These are phyloP conservation scores for Trypanosoma melophagium DNA, from an alignment of 208 protist genomes.

Conservation along the genomic window DNA sequence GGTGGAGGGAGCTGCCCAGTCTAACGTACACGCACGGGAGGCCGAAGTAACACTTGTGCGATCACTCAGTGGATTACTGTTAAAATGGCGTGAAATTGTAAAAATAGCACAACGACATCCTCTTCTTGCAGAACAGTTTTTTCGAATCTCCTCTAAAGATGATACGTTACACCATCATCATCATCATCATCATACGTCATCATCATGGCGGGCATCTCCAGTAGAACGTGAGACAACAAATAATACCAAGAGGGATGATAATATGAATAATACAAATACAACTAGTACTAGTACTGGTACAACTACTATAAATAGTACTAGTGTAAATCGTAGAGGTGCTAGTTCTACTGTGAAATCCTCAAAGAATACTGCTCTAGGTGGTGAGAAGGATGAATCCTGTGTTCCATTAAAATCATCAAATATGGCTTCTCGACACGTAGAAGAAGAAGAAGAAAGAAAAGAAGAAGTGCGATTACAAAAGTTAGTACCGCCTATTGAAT, in stretches of 20 bases:
- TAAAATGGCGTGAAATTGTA: conserved; percentile 14
- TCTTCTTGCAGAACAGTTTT: conserved; percentile 3
- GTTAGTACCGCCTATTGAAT: conserved; percentile 5
- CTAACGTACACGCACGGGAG: not conserved
- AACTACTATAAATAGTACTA: not conserved
- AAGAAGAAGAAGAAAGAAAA: not conserved
- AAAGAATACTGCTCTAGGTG: not conserved
- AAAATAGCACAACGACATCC: conserved; percentile 2
- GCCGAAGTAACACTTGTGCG: not conserved
- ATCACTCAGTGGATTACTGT: conserved; percentile 9
- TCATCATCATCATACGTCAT: too few species aligned
- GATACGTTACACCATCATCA: not conserved
- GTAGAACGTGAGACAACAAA: not conserved
- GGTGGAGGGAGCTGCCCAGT: too few species aligned
- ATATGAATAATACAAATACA: not conserved
- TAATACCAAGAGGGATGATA: not conserved
- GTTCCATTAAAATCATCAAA: too few species aligned
- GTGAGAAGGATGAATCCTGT: too few species aligned
- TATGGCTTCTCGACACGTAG: too few species aligned
- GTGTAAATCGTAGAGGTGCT: not conserved
- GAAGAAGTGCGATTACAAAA: not conserved
- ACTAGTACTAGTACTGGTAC: not conserved
- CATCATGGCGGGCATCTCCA: too few species aligned
- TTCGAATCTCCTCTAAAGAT: not conserved
- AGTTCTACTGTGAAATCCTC: not conserved